These are phyloP conservation scores for Pterocarpus santalinus DNA, from an alignment of 306 rosid species.

Conservation along the genomic window DNA sequence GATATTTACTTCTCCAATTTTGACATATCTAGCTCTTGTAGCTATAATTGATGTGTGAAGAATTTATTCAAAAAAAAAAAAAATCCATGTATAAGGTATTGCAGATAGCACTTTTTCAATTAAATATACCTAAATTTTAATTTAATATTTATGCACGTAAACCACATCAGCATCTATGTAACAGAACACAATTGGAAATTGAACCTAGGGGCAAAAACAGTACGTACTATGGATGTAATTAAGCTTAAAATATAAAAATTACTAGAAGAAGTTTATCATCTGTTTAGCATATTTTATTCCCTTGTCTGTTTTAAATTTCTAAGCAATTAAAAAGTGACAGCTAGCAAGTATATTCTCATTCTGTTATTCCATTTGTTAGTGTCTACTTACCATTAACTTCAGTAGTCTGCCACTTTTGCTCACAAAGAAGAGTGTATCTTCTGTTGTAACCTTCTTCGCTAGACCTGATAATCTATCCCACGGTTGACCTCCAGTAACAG, in stretches of 20 bases:
- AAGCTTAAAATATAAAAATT: neutral
- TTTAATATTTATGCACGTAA: too few relatives aligned
- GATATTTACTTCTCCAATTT: constrained; percentile 17
- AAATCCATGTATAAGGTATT: too few relatives aligned
- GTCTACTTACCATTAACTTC: constrained; percentile 75
- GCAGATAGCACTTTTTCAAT: too few relatives aligned
- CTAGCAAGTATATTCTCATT: constrained; percentile 34
- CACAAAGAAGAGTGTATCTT: constrained; percentile 90
- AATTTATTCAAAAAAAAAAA: neutral
- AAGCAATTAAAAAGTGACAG: constrained; percentile 35
- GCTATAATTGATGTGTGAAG: constrained; percentile 18
- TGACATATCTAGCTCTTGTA: neutral
- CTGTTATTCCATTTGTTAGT: neutral
- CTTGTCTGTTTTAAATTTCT: constrained; percentile 27
- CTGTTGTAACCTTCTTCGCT: constrained; percentile 63
- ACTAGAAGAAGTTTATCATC: neutral
- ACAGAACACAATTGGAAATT: too few relatives aligned
- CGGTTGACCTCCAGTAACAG: constrained; percentile 78
- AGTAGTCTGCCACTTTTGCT: constrained; percentile 79
- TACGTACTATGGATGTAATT: too few relatives aligned
- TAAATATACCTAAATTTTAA: too few relatives aligned
- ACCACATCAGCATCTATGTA: too few relatives aligned
- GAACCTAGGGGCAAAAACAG: too few relatives aligned
- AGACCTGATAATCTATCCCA: constrained; percentile 79
- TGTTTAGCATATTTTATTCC: neutral